phyloP scores from a whole-genome alignment of 805 yeast species.

The Priceomyces fermenticarens region DNA sequence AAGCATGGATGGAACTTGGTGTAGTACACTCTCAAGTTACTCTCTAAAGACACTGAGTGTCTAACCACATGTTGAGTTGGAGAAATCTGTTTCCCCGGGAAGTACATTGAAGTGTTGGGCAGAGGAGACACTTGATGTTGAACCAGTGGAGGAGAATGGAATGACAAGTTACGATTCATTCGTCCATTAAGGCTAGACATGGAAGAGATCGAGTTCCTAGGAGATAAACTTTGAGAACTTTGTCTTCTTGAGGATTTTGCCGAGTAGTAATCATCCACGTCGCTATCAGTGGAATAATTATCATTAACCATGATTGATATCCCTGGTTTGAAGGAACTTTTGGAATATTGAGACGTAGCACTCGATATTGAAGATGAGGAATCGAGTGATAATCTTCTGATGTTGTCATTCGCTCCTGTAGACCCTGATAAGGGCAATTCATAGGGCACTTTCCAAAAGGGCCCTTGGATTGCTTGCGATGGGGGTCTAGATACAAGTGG shows the following conservation, averaged over 20 bases:
- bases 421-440: constrained; percentile 42
- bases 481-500: constrained; percentile 6
- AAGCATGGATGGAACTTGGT: constrained; percentile 40
- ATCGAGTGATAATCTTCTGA: constrained; percentile 47
- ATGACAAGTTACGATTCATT: constrained; percentile 17
- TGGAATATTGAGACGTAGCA: constrained; percentile 23
- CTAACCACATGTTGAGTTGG: constrained; percentile 11
- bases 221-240: constrained; percentile 22
- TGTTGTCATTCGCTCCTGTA: constrained; percentile 8
- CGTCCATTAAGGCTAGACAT: constrained; percentile 30
- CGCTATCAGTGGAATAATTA: constrained; percentile 25
- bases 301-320: constrained; percentile 20
- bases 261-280: constrained; percentile 32
- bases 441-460: constrained; percentile 63
- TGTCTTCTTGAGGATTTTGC: constrained; percentile 16
- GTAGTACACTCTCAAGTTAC: constrained; percentile 40
- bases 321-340: constrained; percentile 28
- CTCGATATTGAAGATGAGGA: constrained; percentile 48
- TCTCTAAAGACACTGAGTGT: constrained; percentile 22
- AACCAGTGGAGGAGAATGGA: constrained; percentile 6
- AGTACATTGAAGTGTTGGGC: constrained; percentile 1
- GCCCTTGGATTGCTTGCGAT: constrained; percentile 37
- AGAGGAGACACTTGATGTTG: constrained; percentile 11
- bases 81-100: constrained; percentile 4
- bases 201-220: constrained; percentile 31